Conservation (phyloP, 306 rosid genomes). For the Glycine tomentella region DNA sequence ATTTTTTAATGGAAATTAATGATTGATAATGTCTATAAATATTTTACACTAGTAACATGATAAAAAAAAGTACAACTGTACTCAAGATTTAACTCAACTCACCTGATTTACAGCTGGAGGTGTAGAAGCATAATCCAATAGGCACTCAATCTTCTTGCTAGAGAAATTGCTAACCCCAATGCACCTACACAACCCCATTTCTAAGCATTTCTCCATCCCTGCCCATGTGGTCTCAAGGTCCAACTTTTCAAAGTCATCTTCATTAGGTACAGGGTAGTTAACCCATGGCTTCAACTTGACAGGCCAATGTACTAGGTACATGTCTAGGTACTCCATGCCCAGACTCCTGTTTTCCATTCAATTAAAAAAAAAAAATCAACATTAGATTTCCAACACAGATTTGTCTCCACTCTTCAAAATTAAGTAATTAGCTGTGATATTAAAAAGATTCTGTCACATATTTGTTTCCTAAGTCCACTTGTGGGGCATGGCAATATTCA, state of each 20-base stretch:
- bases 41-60: too few species aligned
- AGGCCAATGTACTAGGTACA: constrained; percentile 98
- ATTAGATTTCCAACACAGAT: constrained; percentile 19
- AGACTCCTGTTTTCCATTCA: constrained; percentile 60
- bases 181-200: constrained; percentile 76
- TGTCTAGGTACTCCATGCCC: constrained; percentile 80
- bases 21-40: too few species aligned
- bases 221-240: constrained; percentile 79
- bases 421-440: not conserved
- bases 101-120: constrained; percentile 90
- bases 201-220: constrained; percentile 87
- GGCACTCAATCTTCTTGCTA: constrained; percentile 60
- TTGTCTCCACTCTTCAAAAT: constrained; percentile 10
- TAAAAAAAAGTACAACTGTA: too few species aligned
- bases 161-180: constrained; percentile 98
- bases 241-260: constrained; percentile 74
- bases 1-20: too few species aligned
- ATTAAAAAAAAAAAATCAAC: constrained; percentile 23
- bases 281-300: constrained; percentile 88
- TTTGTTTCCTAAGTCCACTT: constrained; percentile 2
- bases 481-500: constrained; percentile 2
- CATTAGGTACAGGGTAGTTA: constrained; percentile 70
- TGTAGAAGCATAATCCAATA: constrained; percentile 69
- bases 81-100: not conserved
- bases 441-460: constrained; percentile 31